Conservation (phyloP, 1,284 basidiomycete species). For the Tylopilus orsonianus region DNA sequence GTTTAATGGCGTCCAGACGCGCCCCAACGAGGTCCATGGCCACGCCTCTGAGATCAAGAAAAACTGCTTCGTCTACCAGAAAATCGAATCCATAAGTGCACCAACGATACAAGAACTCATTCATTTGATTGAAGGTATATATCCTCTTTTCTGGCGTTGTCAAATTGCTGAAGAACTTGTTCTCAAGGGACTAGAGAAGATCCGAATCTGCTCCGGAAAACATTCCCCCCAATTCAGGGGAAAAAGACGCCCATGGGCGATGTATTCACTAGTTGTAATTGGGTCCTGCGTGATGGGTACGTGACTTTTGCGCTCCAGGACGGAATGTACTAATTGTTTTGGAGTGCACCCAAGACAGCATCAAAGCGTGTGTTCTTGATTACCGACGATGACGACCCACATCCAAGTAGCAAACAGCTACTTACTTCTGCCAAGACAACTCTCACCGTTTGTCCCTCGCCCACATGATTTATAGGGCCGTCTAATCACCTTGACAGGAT, state of each 20-base stretch:
- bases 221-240: constrained; percentile 60
- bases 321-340: constrained; percentile 1
- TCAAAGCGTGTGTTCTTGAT: constrained; percentile 91
- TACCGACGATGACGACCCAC: constrained; percentile 82
- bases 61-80: constrained; percentile 74
- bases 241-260: constrained; percentile 73
- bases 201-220: constrained; percentile 49
- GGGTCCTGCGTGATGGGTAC: constrained; percentile 84
- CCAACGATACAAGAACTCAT: constrained; percentile 77
- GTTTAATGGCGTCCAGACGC: constrained; percentile 39
- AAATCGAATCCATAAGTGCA: constrained; percentile 76
- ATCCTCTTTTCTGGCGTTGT: neutral
- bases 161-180: constrained; percentile 6
- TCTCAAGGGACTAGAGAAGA: constrained; percentile 57
- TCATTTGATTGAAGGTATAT: constrained; percentile 66
- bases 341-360: constrained; percentile 80
- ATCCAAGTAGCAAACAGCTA: constrained; percentile 52
- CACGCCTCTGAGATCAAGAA: constrained; percentile 72
- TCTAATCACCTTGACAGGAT: constrained; percentile 53
- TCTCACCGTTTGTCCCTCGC: constrained; percentile 48
- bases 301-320: constrained; percentile 20
- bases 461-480: neutral
- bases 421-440: constrained; percentile 69
- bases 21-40: constrained; percentile 48
- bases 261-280: constrained; percentile 84